These are phyloP conservation scores for Barnettozyma sp. DNA, from an alignment of 805 yeast genomes.

Conservation along the genomic window DNA sequence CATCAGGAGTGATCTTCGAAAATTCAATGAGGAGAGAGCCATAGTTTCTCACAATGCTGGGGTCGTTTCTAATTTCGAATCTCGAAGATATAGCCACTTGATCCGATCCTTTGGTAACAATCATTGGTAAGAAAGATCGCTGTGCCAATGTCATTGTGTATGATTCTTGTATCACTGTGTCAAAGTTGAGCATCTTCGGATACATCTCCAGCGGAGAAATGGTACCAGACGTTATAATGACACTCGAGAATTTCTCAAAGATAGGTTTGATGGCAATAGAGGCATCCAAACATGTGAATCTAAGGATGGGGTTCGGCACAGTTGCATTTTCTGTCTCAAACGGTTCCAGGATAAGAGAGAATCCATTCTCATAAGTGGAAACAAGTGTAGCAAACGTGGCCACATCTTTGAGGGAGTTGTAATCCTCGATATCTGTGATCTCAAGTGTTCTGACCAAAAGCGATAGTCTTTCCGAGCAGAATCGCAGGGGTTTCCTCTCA, in stretches of 20 bases:
- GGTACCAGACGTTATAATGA: constrained; percentile 94
- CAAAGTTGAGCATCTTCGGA: constrained; percentile 92
- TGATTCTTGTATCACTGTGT: constrained; percentile 89
- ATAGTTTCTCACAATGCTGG: constrained; percentile 94
- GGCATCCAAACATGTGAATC: constrained; percentile 94
- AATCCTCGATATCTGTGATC: constrained; percentile 82
- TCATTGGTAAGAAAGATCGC: constrained; percentile 88
- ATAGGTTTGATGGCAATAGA: constrained; percentile 97
- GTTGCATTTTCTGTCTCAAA: constrained; percentile 90
- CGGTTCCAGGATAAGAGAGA: constrained; percentile 87
- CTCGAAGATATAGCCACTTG: constrained; percentile 96
- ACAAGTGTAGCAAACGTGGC: constrained; percentile 96
- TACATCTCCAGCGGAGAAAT: constrained; percentile 98
- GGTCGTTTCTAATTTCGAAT: constrained; percentile 95
- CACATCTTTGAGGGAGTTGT: constrained; percentile 86
- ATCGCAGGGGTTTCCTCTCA: constrained; percentile 83
- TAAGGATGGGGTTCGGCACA: constrained; percentile 92
- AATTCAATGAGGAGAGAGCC: constrained; percentile 90
- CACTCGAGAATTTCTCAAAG: constrained; percentile 86
- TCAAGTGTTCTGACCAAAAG: constrained; percentile 85
- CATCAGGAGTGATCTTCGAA: constrained; percentile 95
- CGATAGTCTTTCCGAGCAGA: constrained; percentile 88
- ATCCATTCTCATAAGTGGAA: constrained; percentile 91
- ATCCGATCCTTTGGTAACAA: constrained; percentile 95
- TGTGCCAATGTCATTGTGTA: constrained; percentile 94